A percentile compares a stretch with the other conserved stretches of the same genome.
phyloP scores from a whole-genome alignment of 2,329 filamentous ascomycete species.

The Tolypocladium ophioglossoides region DNA sequence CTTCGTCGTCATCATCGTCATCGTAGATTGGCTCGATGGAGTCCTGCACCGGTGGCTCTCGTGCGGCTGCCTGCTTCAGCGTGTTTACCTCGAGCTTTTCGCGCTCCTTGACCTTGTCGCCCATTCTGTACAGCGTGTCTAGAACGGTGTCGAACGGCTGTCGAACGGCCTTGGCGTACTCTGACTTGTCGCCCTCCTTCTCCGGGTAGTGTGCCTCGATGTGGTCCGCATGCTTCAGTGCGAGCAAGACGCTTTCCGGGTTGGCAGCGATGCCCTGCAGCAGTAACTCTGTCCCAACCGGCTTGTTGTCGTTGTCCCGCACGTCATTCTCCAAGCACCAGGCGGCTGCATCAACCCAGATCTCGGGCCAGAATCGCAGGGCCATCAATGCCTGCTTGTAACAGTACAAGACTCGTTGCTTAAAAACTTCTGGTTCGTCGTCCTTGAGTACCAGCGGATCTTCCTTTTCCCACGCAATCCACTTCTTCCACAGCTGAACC shows the following conservation, averaged over 20 bases:
- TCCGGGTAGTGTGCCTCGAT: conserved; percentile 69
- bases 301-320: conserved; percentile 45
- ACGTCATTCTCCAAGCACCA: conserved; percentile 79
- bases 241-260: conserved; percentile 83
- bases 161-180: conserved; percentile 68
- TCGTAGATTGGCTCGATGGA: conserved; percentile 38
- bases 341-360: conserved; percentile 91
- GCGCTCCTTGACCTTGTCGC: conserved; percentile 58
- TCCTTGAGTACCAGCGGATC: conserved; percentile 79
- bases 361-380: conserved; percentile 85
- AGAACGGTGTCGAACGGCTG: conserved; percentile 77
- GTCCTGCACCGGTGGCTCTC: conserved; percentile 23
- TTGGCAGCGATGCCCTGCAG: conserved; percentile 78
- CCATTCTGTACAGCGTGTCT: conserved; percentile 78
- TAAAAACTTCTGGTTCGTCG: conserved; percentile 67
- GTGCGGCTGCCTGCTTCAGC: conserved; percentile 40
- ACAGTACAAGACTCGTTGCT: conserved; percentile 72
- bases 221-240: conserved; percentile 81
- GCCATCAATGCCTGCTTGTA: conserved; percentile 94
- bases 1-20: conserved; percentile 39
- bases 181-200: conserved; percentile 67
- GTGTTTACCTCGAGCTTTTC: conserved; percentile 48
- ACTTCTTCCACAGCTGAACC: conserved; percentile 81
- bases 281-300: conserved; percentile 63
- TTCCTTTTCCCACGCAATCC: conserved; percentile 92